phyloP scores from a whole-genome alignment of 495 filamentous ascomycete species.

The Aspergillus diversus region DNA sequence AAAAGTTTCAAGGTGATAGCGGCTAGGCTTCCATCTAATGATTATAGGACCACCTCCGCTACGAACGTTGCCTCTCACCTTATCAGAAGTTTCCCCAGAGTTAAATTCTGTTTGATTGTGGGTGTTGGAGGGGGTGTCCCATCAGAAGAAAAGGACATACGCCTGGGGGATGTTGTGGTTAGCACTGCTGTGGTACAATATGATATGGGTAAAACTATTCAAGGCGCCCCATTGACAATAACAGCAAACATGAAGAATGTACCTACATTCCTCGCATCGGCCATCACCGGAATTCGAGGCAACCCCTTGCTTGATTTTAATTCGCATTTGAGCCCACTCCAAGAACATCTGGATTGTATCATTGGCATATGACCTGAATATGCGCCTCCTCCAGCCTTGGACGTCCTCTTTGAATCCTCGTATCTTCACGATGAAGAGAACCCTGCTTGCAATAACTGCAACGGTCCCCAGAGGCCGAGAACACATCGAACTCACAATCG shows the following conservation, averaged over 20 bases:
- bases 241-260: neutral
- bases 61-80: constrained; percentile 16
- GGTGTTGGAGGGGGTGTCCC: constrained; percentile 46
- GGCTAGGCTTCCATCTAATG: neutral
- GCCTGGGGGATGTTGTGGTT: constrained; percentile 34
- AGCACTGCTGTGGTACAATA: constrained; percentile 4
- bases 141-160: constrained; percentile 26
- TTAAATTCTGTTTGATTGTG: constrained; percentile 30
- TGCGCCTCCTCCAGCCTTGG: too few relatives aligned
- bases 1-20: neutral
- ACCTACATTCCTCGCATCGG: neutral
- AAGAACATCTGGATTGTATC: too few relatives aligned
- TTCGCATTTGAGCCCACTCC: too few relatives aligned
- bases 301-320: too few relatives aligned
- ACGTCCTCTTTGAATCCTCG: too few relatives aligned
- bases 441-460: too few relatives aligned
- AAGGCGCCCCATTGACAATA: neutral
- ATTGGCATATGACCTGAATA: too few relatives aligned
- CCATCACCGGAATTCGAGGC: neutral
- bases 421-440: too few relatives aligned
- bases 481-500: neutral
- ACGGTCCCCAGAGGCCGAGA: too few relatives aligned
- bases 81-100: constrained; percentile 7
- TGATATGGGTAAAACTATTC: constrained; percentile 4
- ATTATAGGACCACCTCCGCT: constrained; percentile 8